These are phyloP conservation scores for Xeromyces bisporus DNA, from an alignment of 495 filamentous ascomycete species.

Conservation along the genomic window DNA sequence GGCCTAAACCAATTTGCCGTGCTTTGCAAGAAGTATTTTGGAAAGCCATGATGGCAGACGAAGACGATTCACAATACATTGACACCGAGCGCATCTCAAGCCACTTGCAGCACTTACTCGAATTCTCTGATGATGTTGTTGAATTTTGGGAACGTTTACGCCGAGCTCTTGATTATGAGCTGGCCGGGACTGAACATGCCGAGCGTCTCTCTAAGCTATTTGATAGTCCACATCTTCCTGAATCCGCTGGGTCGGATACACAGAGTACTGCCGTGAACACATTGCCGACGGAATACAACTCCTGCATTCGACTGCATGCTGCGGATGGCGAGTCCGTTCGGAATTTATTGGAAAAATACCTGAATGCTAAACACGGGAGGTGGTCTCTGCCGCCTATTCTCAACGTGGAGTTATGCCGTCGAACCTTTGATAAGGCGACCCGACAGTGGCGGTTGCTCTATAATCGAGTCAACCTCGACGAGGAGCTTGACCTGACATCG, in stretches of 20 bases:
- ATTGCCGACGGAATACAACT: slow-evolving; percentile 24
- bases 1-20: slow-evolving; percentile 34
- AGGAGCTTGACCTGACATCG: slow-evolving; percentile 29
- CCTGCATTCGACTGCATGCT: slow-evolving; percentile 21
- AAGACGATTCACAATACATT: slow-evolving; percentile 22
- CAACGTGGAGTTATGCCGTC: slow-evolving; percentile 42
- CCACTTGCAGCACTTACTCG: slow-evolving; percentile 25
- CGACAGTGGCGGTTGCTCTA: slow-evolving; percentile 43
- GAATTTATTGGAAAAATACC: slow-evolving; percentile 16
- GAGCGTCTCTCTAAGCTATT: slow-evolving; percentile 27
- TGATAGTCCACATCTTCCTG: slow-evolving; percentile 19
- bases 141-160: slow-evolving; percentile 40
- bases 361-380: slow-evolving; percentile 18
- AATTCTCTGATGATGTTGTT: slow-evolving; percentile 28
- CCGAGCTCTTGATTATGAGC: slow-evolving; percentile 34
- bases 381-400: slow-evolving; percentile 34
- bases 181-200: slow-evolving; percentile 25
- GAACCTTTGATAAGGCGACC: slow-evolving; percentile 32
- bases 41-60: slow-evolving; percentile 19
- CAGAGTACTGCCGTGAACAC: slow-evolving; percentile 9
- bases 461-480: slow-evolving; percentile 38
- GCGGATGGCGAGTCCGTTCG: slow-evolving; percentile 19
- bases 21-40: slow-evolving; percentile 31
- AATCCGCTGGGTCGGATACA: no score
- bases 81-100: slow-evolving; percentile 28